phyloP scores from a whole-genome alignment of 2,329 filamentous ascomycete genomes.

The Fusarium sp. region DNA sequence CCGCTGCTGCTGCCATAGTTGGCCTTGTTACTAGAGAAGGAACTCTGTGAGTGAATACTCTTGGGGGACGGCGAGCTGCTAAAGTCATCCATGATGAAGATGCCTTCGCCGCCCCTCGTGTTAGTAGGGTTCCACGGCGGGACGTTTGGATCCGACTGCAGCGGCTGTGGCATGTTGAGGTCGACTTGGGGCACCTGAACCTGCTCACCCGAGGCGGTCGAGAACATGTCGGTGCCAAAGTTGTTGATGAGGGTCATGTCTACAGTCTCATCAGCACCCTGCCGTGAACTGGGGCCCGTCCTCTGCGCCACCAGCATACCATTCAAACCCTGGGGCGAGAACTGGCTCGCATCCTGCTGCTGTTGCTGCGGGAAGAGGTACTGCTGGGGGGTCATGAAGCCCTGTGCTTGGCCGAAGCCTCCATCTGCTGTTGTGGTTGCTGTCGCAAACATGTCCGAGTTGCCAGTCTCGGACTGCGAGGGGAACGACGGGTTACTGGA shows the following conservation, averaged over 20 bases:
- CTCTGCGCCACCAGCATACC: constrained; percentile 36
- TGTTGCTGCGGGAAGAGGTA: constrained; percentile 53
- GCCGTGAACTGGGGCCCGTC: constrained; percentile 12
- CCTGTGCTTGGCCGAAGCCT: constrained; percentile 48
- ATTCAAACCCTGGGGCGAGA: constrained; percentile 42
- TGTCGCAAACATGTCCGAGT: constrained; percentile 47
- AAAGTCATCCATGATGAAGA: constrained; percentile 55
- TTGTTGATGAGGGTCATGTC: constrained; percentile 49
- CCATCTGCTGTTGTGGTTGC: constrained; percentile 40
- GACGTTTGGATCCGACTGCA: constrained; percentile 52
- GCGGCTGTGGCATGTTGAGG: constrained; percentile 53
- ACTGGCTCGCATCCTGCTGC: constrained; percentile 43
- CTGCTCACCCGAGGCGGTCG: constrained; percentile 35
- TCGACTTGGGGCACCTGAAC: constrained; percentile 46
- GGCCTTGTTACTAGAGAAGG: constrained; percentile 45
- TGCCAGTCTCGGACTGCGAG: constrained; percentile 32
- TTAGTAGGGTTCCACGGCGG: constrained; percentile 58
- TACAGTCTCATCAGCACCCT: constrained; percentile 40
- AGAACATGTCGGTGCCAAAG: constrained; percentile 49
- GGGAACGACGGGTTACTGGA: constrained; percentile 50
- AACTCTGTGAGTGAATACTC: constrained; percentile 47
- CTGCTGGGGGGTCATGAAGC: constrained; percentile 54
- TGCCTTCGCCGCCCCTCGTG: constrained; percentile 45
- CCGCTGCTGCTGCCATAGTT: constrained; percentile 36
- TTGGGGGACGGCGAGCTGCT: constrained; percentile 51